Conservation (phyloP, 768 basidiomycete species). For the Boletus reticuloceps region DNA sequence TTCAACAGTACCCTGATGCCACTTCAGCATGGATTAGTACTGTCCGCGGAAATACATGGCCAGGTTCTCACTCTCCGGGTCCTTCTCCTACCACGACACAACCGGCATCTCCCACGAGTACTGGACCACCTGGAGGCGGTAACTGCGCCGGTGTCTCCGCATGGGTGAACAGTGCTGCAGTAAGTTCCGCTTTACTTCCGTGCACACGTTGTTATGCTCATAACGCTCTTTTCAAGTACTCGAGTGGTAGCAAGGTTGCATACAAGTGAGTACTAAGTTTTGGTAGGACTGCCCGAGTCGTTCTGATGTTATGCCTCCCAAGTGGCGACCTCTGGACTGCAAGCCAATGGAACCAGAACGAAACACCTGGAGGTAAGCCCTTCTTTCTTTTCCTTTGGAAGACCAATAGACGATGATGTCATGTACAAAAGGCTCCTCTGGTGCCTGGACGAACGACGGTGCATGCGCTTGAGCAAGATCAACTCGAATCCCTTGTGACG, state of each 20-base stretch:
- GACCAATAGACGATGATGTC: background rate
- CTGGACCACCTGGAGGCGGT: slow-evolving; percentile 14
- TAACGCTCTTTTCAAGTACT: slow-evolving; percentile 34
- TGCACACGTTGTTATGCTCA: background rate
- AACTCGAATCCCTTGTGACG: background rate
- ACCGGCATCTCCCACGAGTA: slow-evolving; percentile 19
- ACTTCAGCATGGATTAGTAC: slow-evolving; percentile 37
- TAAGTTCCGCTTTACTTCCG: slow-evolving; percentile 20
- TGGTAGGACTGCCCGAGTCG: background rate
- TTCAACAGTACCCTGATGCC: slow-evolving; percentile 37
- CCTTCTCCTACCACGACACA: slow-evolving; percentile 9
- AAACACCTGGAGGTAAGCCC: slow-evolving; percentile 30
- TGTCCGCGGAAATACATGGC: slow-evolving; percentile 36
- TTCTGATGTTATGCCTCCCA: background rate
- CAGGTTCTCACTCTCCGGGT: slow-evolving; percentile 24
- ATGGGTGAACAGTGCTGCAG: slow-evolving; percentile 37
- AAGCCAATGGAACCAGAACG: slow-evolving; percentile 44
- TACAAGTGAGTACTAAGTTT: slow-evolving; percentile 35
- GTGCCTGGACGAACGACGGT: slow-evolving; percentile 59
- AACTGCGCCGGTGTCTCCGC: slow-evolving; percentile 40
- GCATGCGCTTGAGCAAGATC: slow-evolving; percentile 35
- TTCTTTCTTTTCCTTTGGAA: background rate
- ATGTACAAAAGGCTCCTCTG: slow-evolving; percentile 38
- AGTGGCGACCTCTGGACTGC: slow-evolving; percentile 50
- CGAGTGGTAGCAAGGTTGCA: slow-evolving; percentile 36